Evolutionary conservation across 305 asterid species (phyloP).

Genomic region (Fraxinus albicans): DNA sequence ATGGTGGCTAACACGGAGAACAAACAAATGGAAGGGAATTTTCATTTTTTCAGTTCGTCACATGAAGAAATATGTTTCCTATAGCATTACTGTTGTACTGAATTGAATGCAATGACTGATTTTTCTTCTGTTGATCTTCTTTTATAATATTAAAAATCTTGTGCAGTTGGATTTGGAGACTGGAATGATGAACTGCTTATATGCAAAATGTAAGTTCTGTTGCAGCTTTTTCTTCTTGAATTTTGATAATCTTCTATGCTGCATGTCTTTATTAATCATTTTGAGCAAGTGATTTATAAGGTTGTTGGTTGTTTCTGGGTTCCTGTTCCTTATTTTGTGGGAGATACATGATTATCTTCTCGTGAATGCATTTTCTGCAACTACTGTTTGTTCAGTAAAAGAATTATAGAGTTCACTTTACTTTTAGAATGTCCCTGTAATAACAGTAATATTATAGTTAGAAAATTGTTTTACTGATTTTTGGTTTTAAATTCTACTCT

Average conservation of each 20-base stretch:
- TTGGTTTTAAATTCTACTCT: not conserved
- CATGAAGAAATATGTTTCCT: not conserved
- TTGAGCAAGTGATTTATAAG: not conserved
- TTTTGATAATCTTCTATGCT: not conserved
- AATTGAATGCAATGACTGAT: not conserved
- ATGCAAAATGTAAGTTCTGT: constrained; percentile 84
- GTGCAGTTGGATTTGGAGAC: constrained; percentile 93
- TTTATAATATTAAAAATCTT: constrained; percentile 13
- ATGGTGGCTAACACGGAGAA: not conserved
- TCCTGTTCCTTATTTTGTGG: not conserved
- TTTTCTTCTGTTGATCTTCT: not conserved
- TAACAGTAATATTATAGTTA: not conserved
- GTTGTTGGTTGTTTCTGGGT: not conserved
- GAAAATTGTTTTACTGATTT: not conserved
- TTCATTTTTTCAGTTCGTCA: not conserved
- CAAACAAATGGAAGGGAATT: not conserved
- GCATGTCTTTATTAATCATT: not conserved
- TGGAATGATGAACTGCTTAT: constrained; percentile 98
- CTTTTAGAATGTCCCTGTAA: not conserved
- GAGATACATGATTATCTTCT: not conserved
- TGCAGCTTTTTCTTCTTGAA: not conserved
- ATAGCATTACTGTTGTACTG: not conserved
- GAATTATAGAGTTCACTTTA: not conserved
- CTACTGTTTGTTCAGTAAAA: not conserved
- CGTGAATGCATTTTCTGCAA: not conserved